Evolutionary conservation across 805 yeast genomes (phyloP).

Genomic region (Clavispora santaluciae): DNA sequence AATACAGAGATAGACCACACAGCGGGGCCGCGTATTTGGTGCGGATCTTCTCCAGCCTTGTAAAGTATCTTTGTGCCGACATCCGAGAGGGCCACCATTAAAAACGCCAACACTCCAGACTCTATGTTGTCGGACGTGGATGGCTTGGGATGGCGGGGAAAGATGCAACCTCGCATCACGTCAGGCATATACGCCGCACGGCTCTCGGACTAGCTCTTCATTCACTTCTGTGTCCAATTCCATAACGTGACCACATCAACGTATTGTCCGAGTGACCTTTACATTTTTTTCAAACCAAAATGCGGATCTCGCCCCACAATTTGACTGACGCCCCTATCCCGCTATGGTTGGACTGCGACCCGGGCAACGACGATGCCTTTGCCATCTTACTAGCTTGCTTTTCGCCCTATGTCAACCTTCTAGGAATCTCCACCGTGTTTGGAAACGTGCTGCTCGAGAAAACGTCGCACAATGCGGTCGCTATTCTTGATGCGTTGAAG

Average conservation of each 20-base stretch:
- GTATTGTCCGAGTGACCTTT: no score
- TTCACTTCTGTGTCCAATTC: neutral
- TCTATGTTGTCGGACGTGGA: no score
- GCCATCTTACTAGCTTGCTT: constrained; percentile 63
- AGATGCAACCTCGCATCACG: no score
- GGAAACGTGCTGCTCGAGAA: constrained; percentile 63
- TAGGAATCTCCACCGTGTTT: constrained; percentile 72
- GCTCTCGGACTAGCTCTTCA: neutral
- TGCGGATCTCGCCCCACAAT: neutral
- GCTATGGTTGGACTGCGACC: constrained; percentile 88
- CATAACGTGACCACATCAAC: no score
- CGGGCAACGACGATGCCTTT: constrained; percentile 85
- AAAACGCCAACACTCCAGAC: no score
- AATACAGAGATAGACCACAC: no score
- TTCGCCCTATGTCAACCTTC: constrained; percentile 51
- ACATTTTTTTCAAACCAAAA: neutral
- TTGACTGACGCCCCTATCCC: constrained; percentile 34
- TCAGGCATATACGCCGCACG: neutral
- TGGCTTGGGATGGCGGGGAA: no score
- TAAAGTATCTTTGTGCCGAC: no score
- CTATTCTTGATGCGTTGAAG: constrained; percentile 56
- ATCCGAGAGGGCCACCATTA: no score
- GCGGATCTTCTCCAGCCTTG: no score
- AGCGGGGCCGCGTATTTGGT: no score
- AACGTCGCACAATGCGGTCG: constrained; percentile 67